phyloP scores from a whole-genome alignment of 78 protist genomes.

The Isochrysis galbana region DNA sequence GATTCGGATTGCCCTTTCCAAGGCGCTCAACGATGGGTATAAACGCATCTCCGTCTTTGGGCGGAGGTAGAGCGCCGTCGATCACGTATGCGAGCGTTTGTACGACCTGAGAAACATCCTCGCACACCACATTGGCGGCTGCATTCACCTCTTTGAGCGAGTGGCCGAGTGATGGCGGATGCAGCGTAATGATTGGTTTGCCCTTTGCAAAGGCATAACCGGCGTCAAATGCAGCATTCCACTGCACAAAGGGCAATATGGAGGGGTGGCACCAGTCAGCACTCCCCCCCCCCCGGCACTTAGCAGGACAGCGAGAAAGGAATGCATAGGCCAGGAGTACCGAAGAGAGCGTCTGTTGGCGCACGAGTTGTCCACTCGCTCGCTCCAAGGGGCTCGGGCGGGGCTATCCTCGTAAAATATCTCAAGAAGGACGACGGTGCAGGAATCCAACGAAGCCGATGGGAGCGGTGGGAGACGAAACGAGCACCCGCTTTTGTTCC shows the following conservation, averaged over 20 bases:
- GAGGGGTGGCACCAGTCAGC: background rate
- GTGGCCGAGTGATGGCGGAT: background rate
- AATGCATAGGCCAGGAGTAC: background rate
- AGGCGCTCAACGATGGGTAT: slow-evolving; percentile 13
- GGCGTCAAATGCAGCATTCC: background rate
- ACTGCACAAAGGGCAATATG: background rate
- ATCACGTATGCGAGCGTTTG: background rate
- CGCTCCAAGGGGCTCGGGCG: too few species aligned
- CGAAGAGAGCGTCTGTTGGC: background rate
- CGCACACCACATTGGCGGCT: background rate
- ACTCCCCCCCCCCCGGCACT: background rate
- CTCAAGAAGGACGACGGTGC: too few species aligned
- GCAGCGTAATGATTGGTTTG: background rate
- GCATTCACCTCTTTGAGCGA: background rate
- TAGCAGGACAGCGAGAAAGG: background rate
- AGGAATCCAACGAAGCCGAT: too few species aligned
- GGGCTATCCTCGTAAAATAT: too few species aligned
- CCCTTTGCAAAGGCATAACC: background rate
- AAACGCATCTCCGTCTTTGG: background rate
- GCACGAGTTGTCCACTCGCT: background rate
- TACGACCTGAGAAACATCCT: background rate
- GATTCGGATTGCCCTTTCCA: background rate
- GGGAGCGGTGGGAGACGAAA: background rate
- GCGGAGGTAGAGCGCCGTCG: slow-evolving; percentile 5
- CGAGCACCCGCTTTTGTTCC: background rate